Conservation (phyloP, 805 yeast genomes). For the Suhomyces xylopsoci region DNA sequence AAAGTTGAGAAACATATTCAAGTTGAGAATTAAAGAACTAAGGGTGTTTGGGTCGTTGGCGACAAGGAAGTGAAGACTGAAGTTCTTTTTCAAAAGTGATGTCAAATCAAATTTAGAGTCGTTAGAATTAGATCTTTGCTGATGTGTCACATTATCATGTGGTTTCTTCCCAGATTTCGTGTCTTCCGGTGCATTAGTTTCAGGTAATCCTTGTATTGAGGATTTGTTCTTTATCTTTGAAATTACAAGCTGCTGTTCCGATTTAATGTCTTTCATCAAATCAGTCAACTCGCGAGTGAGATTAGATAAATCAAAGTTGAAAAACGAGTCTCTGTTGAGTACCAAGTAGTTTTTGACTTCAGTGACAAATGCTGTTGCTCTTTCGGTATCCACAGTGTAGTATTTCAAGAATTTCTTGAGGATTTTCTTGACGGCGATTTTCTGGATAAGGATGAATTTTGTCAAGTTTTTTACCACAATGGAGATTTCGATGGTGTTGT, state of each 20-base stretch:
- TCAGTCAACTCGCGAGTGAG: conserved; percentile 60
- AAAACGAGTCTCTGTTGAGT: conserved; percentile 53
- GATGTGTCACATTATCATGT: background rate
- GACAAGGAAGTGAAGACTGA: conserved; percentile 28
- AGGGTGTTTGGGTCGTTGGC: conserved; percentile 32
- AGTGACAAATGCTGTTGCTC: conserved; percentile 21
- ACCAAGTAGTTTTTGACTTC: conserved; percentile 33
- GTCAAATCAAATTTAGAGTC: conserved; percentile 31
- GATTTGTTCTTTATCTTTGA: background rate
- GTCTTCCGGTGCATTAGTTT: background rate
- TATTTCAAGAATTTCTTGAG: conserved; percentile 64
- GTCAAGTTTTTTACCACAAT: conserved; percentile 58
- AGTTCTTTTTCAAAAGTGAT: conserved; percentile 35
- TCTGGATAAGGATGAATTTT: conserved; percentile 70
- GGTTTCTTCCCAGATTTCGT: background rate
- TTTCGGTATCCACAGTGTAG: conserved; percentile 22
- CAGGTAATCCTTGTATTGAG: background rate
- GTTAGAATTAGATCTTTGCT: background rate
- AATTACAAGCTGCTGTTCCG: conserved; percentile 6
- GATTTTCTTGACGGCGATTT: conserved; percentile 68
- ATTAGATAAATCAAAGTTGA: conserved; percentile 56
- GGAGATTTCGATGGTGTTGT: conserved; percentile 40
- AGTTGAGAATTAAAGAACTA: conserved; percentile 32
- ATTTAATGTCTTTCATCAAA: conserved; percentile 23
- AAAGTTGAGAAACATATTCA: conserved; percentile 32